Base-by-base conservation (phyloP, 148 eudicot genomes). In the Diospyros kaki region DNA sequence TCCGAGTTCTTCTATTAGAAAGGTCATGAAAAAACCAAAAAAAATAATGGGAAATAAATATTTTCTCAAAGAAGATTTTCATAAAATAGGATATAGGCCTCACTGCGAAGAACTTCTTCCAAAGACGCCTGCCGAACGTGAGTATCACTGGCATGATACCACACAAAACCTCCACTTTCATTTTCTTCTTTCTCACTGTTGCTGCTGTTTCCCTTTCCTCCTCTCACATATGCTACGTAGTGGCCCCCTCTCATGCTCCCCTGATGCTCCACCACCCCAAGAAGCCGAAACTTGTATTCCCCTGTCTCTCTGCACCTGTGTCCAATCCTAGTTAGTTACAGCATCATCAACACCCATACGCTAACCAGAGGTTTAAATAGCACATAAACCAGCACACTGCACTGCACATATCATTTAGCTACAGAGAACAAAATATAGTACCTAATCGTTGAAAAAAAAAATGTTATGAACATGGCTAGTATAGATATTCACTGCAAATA, bases 241-340 rank as follows among this genome's bases (percentile, higher is more conserved):
- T 92, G 98, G 55, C 98, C 96, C 39, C 91, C 91, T 76, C 90
- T 86, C 93, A 94, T 94, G 28, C 84, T 81, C 50, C 98, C 98
- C 9, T 66, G 69, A 82, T 94, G 98, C 87, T 83, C 98, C 77
- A 94, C 97, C 77, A 94, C 88, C 18, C 98, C 98, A 50, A 86
- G 51, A 70, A 94, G 78, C 4, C 82, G 93, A 66, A 90, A 94
- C 44, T 77, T 79, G 79, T 75, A 84, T 44, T 68, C 70, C 5
- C 76, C 87, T 55, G 46, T 71, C 50, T 84, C 85, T 8, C 73
- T 40, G 68, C 85, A 83, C 86, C 98, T 91, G 91, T 71, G 83
- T 9, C 56, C 56, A 50, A 54, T 64, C 3, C 6, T 3, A 44
- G 66, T 6, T 15, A 59, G 39, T 28, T 28, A 28, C 28, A 28